Evolutionary conservation across 441 rosid genomes (phyloP), one percentile per base, ranked within the genome.

Genomic region (Rhodomyrtus psidioides): DNA sequence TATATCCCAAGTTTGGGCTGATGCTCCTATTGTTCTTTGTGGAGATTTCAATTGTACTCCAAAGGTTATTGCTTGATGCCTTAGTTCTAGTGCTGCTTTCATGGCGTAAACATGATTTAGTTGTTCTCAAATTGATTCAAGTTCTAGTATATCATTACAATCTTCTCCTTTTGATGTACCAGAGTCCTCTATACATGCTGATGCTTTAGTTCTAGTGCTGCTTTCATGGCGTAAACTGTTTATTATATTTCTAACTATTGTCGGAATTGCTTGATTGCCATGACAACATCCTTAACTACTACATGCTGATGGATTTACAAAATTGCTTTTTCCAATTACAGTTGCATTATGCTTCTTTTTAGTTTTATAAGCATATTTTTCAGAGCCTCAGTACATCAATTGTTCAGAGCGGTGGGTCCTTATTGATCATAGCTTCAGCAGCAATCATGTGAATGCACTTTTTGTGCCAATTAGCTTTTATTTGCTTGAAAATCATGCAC

Each of bases 11-110:
- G 87, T 85, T 54, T 97, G 99, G 99, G 91, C 94, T 88, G 91
- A 92, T 93, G 96, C 98, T 24, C 98, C 98, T 53, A 93, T 96
- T 90, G 95, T 97, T 92, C 91, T 97, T 84, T 96, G 99, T 91
- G 99, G 99, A 83, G 99, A 97, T 90, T 95, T 96, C 88, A 97
- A 97, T 89, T 95, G 97, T 88, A 97, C 98, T 76, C 99, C 99
- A 39, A 94, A 94, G 99, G 99, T 95, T 49, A 34, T 85, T 74
- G 58, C 84, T 83, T 86, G 55, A 60, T 51, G 19, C 87, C 58
- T 82, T 55, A 62, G 23, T 70, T 39, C 51, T 6, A 12, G 49
- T 39, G 49, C 79, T 21, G 79, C 79, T 70, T 70, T 70, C 79
- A 70, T 70, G 51, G 49, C 0, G 49, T 39, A 70, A 85, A 86